Evolutionary conservation across 257 asterid species (phyloP).

Genomic region (Solanum paucissectum): DNA sequence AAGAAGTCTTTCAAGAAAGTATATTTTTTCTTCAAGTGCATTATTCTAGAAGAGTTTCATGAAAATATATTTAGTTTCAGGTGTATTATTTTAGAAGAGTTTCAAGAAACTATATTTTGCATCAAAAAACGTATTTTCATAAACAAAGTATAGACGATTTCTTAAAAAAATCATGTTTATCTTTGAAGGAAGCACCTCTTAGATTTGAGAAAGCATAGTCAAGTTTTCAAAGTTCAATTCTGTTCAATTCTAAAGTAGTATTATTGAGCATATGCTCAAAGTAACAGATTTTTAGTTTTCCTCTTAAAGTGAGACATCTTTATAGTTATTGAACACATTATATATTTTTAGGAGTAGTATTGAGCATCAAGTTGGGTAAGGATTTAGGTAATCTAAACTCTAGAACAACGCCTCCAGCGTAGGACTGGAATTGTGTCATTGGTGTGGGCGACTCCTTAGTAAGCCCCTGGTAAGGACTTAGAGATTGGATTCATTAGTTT

Average conservation of each 20-base stretch:
- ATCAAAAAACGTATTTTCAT: too few relatives aligned
- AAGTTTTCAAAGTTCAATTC: too few relatives aligned
- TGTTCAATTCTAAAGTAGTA: too few relatives aligned
- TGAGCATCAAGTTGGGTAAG: not conserved
- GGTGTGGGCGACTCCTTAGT: not conserved
- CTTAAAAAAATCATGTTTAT: not conserved
- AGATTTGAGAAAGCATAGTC: not conserved
- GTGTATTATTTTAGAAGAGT: not conserved
- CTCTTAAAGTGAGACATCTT: not conserved
- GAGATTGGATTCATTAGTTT: not conserved
- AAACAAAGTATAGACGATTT: not conserved
- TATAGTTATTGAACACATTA: not conserved
- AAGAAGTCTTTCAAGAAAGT: not conserved
- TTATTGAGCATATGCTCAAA: not conserved
- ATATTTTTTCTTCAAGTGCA: not conserved
- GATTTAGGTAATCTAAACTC: not conserved
- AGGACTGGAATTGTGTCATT: not conserved
- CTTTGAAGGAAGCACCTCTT: not conserved
- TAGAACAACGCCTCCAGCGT: not conserved
- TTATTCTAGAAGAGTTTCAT: not conserved
- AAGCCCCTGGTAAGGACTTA: not conserved
- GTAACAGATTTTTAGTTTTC: not conserved
- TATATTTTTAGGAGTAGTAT: not conserved
- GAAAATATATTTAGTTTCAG: not conserved
- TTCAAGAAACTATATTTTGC: not conserved